Percentiles rank a stretch among this genome's conserved stretches.
Evolutionary conservation across 2,329 filamentous ascomycete genomes (phyloP).

Genomic region (Immersiporthe knoxdaviesiana): DNA sequence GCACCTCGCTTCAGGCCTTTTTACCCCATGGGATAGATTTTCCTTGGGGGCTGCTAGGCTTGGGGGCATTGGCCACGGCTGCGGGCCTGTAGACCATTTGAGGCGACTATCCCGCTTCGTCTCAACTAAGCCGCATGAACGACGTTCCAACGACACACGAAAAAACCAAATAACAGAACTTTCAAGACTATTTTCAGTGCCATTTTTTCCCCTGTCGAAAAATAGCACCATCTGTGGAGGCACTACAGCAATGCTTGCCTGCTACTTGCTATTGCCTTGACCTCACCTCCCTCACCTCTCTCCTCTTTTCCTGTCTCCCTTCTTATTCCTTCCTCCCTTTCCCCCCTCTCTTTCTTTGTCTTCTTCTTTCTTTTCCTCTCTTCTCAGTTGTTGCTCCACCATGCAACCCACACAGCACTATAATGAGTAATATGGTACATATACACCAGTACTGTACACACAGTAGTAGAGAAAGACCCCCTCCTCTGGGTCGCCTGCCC

Average conservation of each 20-base stretch:
- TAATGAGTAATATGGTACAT: neutral
- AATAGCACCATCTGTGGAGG: neutral
- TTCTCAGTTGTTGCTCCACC: neutral
- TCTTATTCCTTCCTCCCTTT: neutral
- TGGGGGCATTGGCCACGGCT: neutral
- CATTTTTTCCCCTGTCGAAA: neutral
- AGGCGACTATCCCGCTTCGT: neutral
- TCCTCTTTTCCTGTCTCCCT: neutral
- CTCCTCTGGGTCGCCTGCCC: neutral
- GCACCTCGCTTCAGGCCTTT: neutral
- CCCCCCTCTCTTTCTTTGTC: neutral
- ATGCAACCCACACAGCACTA: neutral
- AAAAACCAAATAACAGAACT: neutral
- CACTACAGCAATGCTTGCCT: neutral
- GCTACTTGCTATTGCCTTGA: neutral
- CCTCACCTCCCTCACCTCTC: neutral
- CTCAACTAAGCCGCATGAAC: slow-evolving; percentile 10
- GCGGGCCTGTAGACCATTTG: neutral
- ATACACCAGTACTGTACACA: neutral
- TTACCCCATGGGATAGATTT: neutral
- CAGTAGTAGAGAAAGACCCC: neutral
- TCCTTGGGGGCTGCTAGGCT: neutral
- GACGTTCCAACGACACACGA: slow-evolving; percentile 3
- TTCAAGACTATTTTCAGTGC: neutral
- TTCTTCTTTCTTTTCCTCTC: no score